Conservation (phyloP, 495 filamentous ascomycete genomes). For the Echria macrotheca region DNA sequence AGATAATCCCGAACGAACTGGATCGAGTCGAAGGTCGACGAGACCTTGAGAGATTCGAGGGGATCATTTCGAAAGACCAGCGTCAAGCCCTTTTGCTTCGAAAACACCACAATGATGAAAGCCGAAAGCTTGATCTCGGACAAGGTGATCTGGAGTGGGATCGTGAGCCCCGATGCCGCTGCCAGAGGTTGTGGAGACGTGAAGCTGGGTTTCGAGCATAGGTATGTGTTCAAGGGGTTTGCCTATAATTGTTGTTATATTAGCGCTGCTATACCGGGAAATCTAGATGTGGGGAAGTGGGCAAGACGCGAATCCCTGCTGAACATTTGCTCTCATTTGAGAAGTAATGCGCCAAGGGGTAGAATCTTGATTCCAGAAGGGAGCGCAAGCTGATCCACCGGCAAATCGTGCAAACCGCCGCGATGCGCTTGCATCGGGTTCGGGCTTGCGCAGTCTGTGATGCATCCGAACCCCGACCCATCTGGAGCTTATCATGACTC, state of each 20-base stretch:
- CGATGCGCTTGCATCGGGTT: background rate
- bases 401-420: background rate
- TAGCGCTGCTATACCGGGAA: slow-evolving; percentile 39
- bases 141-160: slow-evolving; percentile 91
- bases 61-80: slow-evolving; percentile 97
- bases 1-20: slow-evolving; percentile 96
- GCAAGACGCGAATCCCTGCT: slow-evolving; percentile 24
- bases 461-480: too few relatives aligned
- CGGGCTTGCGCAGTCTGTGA: background rate
- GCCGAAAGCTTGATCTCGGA: slow-evolving; percentile 96
- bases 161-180: slow-evolving; percentile 86
- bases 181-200: slow-evolving; percentile 91
- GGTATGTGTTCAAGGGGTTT: slow-evolving; percentile 93
- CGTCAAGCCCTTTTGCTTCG: slow-evolving; percentile 91
- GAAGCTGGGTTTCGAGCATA: slow-evolving; percentile 84
- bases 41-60: slow-evolving; percentile 94
- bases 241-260: slow-evolving; percentile 55
- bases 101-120: slow-evolving; percentile 96
- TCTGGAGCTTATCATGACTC: too few relatives aligned
- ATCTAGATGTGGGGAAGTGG: slow-evolving; percentile 14
- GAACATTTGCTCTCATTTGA: slow-evolving; percentile 20
- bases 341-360: slow-evolving; percentile 27
- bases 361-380: slow-evolving; percentile 1
- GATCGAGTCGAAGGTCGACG: slow-evolving; percentile 97
- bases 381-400: background rate